Evolutionary conservation across 2,329 filamentous ascomycete species (phyloP).

Genomic region (Fusarium chlamydosporum): DNA sequence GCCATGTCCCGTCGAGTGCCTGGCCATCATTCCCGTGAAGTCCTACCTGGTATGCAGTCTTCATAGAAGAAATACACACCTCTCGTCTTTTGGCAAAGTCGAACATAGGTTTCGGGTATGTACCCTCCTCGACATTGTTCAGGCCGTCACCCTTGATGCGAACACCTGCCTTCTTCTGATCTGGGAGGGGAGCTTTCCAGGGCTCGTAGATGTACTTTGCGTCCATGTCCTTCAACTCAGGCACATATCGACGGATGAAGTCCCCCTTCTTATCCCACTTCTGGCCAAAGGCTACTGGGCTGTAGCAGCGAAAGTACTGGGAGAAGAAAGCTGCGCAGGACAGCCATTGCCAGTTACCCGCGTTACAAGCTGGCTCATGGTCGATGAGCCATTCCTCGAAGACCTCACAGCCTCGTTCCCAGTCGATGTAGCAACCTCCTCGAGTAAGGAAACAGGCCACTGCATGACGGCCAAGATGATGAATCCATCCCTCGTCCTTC

Average conservation of each 20-base stretch:
- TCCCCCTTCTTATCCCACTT: slow-evolving; percentile 80
- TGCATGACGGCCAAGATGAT: slow-evolving; percentile 82
- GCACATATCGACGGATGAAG: slow-evolving; percentile 75
- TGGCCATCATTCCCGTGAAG: slow-evolving; percentile 74
- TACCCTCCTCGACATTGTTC: slow-evolving; percentile 58
- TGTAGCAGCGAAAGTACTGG: slow-evolving; percentile 79
- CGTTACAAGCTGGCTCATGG: slow-evolving; percentile 80
- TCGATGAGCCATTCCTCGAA: slow-evolving; percentile 84
- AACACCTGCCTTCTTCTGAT: slow-evolving; percentile 78
- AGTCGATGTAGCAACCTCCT: slow-evolving; percentile 82
- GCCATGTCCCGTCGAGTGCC: slow-evolving; percentile 73
- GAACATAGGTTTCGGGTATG: slow-evolving; percentile 83
- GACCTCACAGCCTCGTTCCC: slow-evolving; percentile 83
- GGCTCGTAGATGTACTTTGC: slow-evolving; percentile 84
- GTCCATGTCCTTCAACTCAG: slow-evolving; percentile 73
- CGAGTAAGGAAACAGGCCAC: slow-evolving; percentile 86
- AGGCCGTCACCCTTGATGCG: slow-evolving; percentile 69
- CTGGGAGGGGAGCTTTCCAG: slow-evolving; percentile 77
- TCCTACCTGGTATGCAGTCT: slow-evolving; percentile 75
- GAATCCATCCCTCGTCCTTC: slow-evolving; percentile 80
- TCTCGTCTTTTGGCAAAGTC: slow-evolving; percentile 75
- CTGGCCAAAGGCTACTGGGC: slow-evolving; percentile 78
- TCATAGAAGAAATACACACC: slow-evolving; percentile 76
- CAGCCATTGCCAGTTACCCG: slow-evolving; percentile 85
- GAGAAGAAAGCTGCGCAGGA: slow-evolving; percentile 81